These are phyloP conservation scores for Edaphochlamys debaryana DNA, from an alignment of 139 green algal species.

Conservation along the genomic window DNA sequence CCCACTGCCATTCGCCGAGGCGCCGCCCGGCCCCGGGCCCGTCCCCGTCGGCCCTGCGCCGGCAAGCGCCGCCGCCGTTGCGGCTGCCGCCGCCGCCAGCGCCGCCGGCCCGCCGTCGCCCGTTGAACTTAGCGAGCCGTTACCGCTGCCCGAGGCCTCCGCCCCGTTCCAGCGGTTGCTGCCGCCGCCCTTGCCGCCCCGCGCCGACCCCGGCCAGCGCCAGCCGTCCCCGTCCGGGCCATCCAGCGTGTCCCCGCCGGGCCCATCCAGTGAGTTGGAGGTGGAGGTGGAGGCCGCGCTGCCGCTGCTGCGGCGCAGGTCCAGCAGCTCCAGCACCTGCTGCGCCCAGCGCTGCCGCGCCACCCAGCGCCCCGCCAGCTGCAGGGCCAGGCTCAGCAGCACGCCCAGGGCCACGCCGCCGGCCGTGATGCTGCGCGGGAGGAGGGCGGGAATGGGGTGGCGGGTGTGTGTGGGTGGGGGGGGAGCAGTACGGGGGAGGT, in stretches of 20 bases:
- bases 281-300: slow-evolving; percentile 1
- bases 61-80: not conserved
- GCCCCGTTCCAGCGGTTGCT: not conserved
- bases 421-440: not conserved
- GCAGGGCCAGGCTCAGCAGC: slow-evolving; percentile 37
- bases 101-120: not conserved
- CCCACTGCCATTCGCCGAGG: too few species aligned
- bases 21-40: not conserved
- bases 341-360: slow-evolving; percentile 28
- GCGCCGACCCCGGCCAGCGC: too few species aligned
- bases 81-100: not conserved
- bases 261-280: not conserved
- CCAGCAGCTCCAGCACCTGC: slow-evolving; percentile 33
- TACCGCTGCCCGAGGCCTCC: not conserved
- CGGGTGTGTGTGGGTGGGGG: too few species aligned
- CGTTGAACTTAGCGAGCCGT: not conserved
- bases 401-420: slow-evolving; percentile 28
- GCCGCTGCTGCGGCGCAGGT: not conserved
- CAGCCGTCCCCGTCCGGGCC: not conserved
- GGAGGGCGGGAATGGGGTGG: too few species aligned
- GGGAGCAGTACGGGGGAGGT: too few species aligned
- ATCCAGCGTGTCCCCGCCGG: not conserved
- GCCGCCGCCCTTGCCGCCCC: too few species aligned
- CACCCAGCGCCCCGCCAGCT: slow-evolving; percentile 33
- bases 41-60: not conserved